Percentiles rank a stretch among this genome's conserved stretches.
These are phyloP conservation scores for Rosa lucieae DNA, from an alignment of 306 rosid genomes.

Conservation along the genomic window DNA sequence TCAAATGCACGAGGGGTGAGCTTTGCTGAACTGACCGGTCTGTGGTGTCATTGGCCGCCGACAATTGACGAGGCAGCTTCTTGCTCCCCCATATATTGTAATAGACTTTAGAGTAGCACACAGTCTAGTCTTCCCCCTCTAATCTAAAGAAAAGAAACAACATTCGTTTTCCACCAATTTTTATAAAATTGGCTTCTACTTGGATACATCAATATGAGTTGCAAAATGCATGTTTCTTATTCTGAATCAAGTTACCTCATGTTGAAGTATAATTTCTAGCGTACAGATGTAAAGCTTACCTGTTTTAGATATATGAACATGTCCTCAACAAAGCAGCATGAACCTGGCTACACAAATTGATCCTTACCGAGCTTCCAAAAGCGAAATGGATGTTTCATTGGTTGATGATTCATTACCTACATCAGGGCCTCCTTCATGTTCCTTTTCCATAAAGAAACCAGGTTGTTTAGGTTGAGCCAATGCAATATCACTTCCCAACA, in stretches of 20 bases:
- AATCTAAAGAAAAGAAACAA: too few relatives aligned
- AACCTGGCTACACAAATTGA: not conserved
- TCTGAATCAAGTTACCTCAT: not conserved
- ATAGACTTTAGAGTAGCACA: too few relatives aligned
- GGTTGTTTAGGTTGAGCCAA: constrained; percentile 51
- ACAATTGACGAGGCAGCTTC: too few relatives aligned
- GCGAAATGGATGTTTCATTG: constrained; percentile 19
- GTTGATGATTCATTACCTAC: constrained; percentile 14
- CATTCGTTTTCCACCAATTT: too few relatives aligned
- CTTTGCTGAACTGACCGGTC: too few relatives aligned
- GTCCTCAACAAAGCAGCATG: not conserved
- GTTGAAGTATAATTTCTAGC: not conserved
- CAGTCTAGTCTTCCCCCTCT: too few relatives aligned
- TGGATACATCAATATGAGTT: too few relatives aligned
- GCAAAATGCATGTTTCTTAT: too few relatives aligned
- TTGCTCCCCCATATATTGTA: too few relatives aligned
- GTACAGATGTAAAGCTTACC: not conserved
- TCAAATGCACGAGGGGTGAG: too few relatives aligned
- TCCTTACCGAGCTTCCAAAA: constrained; percentile 14
- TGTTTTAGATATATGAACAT: not conserved
- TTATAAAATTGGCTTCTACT: too few relatives aligned
- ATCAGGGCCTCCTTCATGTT: not conserved
- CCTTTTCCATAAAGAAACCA: constrained; percentile 22
- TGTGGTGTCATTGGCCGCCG: too few relatives aligned
- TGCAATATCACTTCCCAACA: constrained; percentile 40